Evolutionary conservation across 1,284 basidiomycete genomes (phyloP), one percentile per base, ranked within the genome.

Genomic region (Ustilago shanxiensis): DNA sequence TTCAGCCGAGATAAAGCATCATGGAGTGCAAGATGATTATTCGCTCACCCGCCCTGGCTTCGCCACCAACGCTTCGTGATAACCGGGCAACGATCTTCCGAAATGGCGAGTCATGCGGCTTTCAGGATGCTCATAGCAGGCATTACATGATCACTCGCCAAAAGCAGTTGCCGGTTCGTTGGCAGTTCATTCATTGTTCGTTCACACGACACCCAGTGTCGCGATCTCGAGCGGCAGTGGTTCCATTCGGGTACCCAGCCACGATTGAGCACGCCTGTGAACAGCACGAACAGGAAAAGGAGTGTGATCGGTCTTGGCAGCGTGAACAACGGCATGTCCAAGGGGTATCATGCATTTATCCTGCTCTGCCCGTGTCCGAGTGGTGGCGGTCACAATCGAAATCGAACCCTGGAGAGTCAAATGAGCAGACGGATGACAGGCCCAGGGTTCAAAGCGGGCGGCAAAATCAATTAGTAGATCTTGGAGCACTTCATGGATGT

Each of bases 281-380:
- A 20, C 57, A 50, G 22, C 11, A 44, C 41, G 41, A 45, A 29
- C n/a, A 44, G 31, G 31, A 11, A 20, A 16, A 52, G 50, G 50
- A 20, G 29, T 35, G 20, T 35, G 50, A 52, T 52, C 50, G 50
- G 29, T 33, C 31, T 35, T 59, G 57, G 57, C 57, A 44, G 41
- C 41, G 20, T 44, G 41, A 3, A 39, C 37, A n/a, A 16, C 44
- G 10, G n/a, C n/a, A n/a, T 47, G n/a, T 5, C 14, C 20, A 49
- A 49, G 47, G n/a, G 14, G 22, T 5, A 9, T 10, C 24, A 24
- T 31, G 49, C 49, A 60, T 60, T 60, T 60, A 60, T 60, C 49
- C 58, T 60, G 16, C 31, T 31, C 18, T 24, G 49, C 58, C 35
- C 28, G 41, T n/a, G 54, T 41, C 26, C 20, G 35, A 44, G 18